Percentiles rank a stretch among this genome's conserved stretches.
Conservation (phyloP, 768 basidiomycete species). For the Amanita jacksonii region DNA sequence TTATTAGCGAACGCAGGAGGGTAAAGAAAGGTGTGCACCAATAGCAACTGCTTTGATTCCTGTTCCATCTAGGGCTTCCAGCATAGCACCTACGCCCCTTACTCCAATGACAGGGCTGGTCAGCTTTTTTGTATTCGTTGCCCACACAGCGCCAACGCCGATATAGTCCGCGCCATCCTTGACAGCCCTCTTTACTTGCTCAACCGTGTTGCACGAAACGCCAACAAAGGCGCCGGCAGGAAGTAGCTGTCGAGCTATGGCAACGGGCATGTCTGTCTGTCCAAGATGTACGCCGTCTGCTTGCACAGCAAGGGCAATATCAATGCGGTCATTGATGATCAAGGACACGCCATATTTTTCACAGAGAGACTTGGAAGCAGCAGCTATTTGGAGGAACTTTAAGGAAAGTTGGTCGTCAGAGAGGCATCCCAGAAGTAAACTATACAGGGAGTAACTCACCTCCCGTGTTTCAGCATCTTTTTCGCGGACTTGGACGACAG, state of each 20-base stretch:
- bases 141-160: constrained; percentile 81
- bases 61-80: constrained; percentile 56
- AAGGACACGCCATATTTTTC: constrained; percentile 71
- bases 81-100: constrained; percentile 56
- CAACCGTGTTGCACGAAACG: constrained; percentile 61
- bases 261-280: constrained; percentile 75
- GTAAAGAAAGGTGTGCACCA: constrained; percentile 42
- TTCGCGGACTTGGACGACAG: constrained; percentile 84
- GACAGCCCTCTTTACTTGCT: constrained; percentile 55
- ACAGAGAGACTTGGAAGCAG: constrained; percentile 59
- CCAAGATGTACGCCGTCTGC: constrained; percentile 84
- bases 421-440: too few species aligned
- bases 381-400: constrained; percentile 79
- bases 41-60: constrained; percentile 72
- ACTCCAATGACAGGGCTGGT: constrained; percentile 59
- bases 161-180: constrained; percentile 71
- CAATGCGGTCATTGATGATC: constrained; percentile 82
- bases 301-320: constrained; percentile 71
- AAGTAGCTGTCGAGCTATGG: constrained; percentile 55
- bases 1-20: neutral
- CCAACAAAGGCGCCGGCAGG: constrained; percentile 69
- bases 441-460: too few species aligned
- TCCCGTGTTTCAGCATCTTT: constrained; percentile 76
- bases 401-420: too few species aligned
- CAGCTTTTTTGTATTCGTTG: constrained; percentile 71